These are phyloP conservation scores for Carex littledalei DNA, from an alignment of 176 grass and related monocot species.

Conservation along the genomic window DNA sequence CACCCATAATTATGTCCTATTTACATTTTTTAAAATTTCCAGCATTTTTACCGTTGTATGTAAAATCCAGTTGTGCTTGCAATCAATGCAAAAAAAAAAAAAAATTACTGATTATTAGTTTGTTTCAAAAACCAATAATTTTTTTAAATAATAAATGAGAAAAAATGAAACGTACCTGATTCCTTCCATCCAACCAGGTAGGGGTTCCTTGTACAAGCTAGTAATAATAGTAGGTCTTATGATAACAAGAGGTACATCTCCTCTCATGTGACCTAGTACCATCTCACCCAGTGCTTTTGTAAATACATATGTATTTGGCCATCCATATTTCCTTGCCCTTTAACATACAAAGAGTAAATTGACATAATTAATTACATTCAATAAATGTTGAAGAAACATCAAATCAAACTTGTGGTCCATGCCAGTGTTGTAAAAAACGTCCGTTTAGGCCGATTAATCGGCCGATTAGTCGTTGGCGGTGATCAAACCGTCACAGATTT, in stretches of 20 bases:
- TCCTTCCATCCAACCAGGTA: constrained; percentile 86
- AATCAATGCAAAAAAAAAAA: neutral
- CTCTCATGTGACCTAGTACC: constrained; percentile 30
- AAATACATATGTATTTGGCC: constrained; percentile 89
- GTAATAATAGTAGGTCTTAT: constrained; percentile 72
- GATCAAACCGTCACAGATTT: too few species aligned
- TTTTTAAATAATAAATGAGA: neutral
- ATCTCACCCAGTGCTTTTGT: constrained; percentile 84
- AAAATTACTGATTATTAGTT: neutral
- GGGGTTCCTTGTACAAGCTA: constrained; percentile 47
- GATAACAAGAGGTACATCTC: constrained; percentile 40
- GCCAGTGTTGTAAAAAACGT: too few species aligned
- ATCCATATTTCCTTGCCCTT: constrained; percentile 60
- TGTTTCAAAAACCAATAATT: neutral
- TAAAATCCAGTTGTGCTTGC: neutral
- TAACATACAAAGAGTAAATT: neutral
- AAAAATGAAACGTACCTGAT: constrained; percentile 26
- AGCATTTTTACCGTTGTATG: neutral
- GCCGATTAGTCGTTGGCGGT: too few species aligned
- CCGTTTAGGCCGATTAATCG: too few species aligned
- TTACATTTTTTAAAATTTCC: neutral
- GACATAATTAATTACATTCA: neutral
- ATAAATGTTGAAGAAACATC: neutral
- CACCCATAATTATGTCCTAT: neutral
- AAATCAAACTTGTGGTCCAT: neutral